Evolutionary conservation across 1,284 basidiomycete species (phyloP).

Genomic region (Pterulicium gracile): DNA sequence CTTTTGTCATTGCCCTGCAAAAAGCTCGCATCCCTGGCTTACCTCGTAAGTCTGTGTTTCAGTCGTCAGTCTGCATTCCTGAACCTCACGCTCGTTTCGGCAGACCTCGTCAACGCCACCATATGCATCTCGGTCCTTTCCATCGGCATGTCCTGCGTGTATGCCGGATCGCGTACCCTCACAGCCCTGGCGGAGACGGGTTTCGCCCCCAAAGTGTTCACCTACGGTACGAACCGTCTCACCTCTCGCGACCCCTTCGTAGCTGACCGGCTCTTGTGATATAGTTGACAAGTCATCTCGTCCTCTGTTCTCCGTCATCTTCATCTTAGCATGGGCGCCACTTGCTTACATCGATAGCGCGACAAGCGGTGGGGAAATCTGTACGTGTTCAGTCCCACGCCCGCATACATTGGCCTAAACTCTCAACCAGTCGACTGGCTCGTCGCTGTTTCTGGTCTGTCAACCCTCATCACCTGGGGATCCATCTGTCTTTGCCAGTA

Average conservation of each 20-base stretch:
- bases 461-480: conserved; percentile 32
- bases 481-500: conserved; percentile 34
- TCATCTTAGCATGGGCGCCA: conserved; percentile 25
- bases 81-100: too few relatives aligned
- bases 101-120: conserved; percentile 55
- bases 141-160: conserved; percentile 59
- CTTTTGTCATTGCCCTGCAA: conserved; percentile 59
- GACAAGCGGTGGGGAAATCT: conserved; percentile 23
- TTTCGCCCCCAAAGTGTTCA: conserved; percentile 52
- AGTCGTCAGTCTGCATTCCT: too few relatives aligned
- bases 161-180: conserved; percentile 53
- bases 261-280: too few relatives aligned
- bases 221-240: conserved; percentile 18
- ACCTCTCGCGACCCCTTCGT: too few relatives aligned
- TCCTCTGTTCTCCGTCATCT: conserved; percentile 26
- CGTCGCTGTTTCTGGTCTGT: conserved; percentile 30
- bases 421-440: conserved; percentile 28
- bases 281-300: conserved; percentile 32
- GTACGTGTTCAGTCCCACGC: conserved; percentile 17
- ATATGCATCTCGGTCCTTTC: conserved; percentile 65
- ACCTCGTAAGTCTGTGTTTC: conserved; percentile 28
- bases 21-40: conserved; percentile 49
- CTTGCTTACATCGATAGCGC: conserved; percentile 29
- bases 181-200: conserved; percentile 60
- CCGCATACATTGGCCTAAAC: not conserved